Percentiles rank a stretch among this genome's conserved stretches.
These are phyloP conservation scores for Xylaria cubensis DNA, from an alignment of 495 filamentous ascomycete genomes.

Conservation along the genomic window DNA sequence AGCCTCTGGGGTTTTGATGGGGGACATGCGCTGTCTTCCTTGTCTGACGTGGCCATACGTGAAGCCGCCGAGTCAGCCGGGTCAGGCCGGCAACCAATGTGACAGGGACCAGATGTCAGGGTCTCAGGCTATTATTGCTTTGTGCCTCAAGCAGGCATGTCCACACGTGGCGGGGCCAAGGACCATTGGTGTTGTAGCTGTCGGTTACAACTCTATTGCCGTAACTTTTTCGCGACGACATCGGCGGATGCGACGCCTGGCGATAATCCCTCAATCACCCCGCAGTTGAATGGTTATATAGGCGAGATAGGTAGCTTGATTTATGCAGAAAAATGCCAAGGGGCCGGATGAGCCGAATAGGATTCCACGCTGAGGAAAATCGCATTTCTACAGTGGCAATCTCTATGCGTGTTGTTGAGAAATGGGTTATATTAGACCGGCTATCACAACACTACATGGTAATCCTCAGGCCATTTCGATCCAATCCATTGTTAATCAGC, in stretches of 20 bases:
- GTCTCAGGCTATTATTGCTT: constrained; percentile 17
- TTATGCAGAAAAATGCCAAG: constrained; percentile 16
- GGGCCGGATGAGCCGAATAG: neutral
- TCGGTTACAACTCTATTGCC: constrained; percentile 6
- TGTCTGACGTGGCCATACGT: constrained; percentile 30
- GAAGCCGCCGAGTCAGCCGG: constrained; percentile 27
- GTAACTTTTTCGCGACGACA: constrained; percentile 9
- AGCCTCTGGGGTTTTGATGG: constrained; percentile 27
- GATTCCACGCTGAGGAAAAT: constrained; percentile 8
- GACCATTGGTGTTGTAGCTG: constrained; percentile 15
- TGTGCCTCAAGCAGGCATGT: neutral
- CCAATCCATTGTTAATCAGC: neutral
- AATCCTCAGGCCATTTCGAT: neutral
- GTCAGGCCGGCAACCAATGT: constrained; percentile 25
- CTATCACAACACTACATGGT: constrained; percentile 1
- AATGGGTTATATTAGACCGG: neutral
- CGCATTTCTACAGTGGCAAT: neutral
- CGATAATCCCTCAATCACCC: constrained; percentile 15
- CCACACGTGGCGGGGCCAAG: constrained; percentile 29
- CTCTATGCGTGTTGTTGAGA: neutral
- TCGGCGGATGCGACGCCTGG: constrained; percentile 12
- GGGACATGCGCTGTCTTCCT: constrained; percentile 27
- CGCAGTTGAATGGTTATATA: constrained; percentile 8
- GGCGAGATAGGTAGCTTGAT: constrained; percentile 12
- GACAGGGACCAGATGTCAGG: constrained; percentile 22